Percentiles rank a stretch among this genome's conserved stretches.
Conservation (phyloP, 2,329 filamentous ascomycete genomes). For the Exophiala sideris region DNA sequence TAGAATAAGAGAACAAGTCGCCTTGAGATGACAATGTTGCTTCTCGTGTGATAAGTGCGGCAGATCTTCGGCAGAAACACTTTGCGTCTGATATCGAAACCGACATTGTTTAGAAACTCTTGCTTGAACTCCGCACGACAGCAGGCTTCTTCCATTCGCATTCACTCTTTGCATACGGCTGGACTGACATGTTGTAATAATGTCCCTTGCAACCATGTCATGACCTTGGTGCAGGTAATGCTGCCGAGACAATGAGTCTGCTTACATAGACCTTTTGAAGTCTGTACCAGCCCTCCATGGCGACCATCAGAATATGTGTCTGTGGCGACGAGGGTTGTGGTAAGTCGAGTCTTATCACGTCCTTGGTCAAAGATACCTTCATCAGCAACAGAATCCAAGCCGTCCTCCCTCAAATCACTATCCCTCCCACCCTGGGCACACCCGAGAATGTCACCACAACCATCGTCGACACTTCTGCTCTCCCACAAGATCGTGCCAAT, state of each 20-base stretch:
- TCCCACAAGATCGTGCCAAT: slow-evolving; percentile 86
- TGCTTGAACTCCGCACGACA: too few species aligned
- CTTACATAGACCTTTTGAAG: too few species aligned
- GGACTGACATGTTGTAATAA: too few species aligned
- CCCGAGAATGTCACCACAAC: slow-evolving; percentile 96
- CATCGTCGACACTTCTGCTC: slow-evolving; percentile 93
- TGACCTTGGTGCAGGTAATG: too few species aligned
- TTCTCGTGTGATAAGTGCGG: neutral
- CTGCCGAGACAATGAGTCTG: neutral
- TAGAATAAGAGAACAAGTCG: neutral
- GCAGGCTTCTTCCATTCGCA: too few species aligned
- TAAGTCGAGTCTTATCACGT: slow-evolving; percentile 89
- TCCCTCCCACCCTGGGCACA: slow-evolving; percentile 86
- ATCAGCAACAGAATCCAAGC: slow-evolving; percentile 93
- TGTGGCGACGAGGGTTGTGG: slow-evolving; percentile 96
- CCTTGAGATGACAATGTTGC: neutral
- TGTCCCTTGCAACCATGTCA: too few species aligned
- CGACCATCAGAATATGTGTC: slow-evolving; percentile 78
- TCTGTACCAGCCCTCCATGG: slow-evolving; percentile 10
- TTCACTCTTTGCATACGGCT: too few species aligned
- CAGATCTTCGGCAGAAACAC: too few species aligned
- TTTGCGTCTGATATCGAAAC: too few species aligned
- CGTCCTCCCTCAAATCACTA: slow-evolving; percentile 89
- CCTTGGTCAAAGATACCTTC: slow-evolving; percentile 95
- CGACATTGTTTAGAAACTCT: too few species aligned